Evolutionary conservation across 148 eudicot genomes (phyloP).

Genomic region (Diospyros lotus): DNA sequence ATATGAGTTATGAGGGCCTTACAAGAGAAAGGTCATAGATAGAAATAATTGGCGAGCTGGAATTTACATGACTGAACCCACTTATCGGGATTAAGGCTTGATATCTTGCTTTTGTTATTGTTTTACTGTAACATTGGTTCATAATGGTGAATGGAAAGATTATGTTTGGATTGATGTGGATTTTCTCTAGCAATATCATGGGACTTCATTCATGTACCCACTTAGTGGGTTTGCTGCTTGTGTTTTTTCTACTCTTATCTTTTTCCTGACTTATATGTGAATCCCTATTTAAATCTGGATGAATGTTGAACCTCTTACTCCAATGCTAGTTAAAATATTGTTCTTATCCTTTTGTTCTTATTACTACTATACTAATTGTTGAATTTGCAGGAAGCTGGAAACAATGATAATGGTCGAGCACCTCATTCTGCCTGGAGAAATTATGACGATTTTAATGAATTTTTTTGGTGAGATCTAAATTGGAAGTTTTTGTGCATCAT

Average conservation of each 20-base stretch:
- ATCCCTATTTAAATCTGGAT: neutral
- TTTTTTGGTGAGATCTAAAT: slow-evolving; percentile 65
- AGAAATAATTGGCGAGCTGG: no score
- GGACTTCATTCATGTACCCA: no score
- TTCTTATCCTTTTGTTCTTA: neutral
- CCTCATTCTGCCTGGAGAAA: slow-evolving; percentile 99
- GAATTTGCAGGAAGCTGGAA: slow-evolving; percentile 68
- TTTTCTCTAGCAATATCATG: neutral
- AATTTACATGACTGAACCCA: neutral
- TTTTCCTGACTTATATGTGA: neutral
- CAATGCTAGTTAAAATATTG: neutral
- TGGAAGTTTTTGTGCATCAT: neutral
- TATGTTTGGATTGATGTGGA: neutral
- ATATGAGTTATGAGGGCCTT: no score
- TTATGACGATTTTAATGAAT: slow-evolving; percentile 97
- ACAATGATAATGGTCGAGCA: slow-evolving; percentile 86
- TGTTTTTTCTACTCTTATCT: neutral
- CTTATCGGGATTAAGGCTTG: neutral
- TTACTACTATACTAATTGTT: neutral
- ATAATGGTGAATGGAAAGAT: no score
- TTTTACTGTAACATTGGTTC: neutral
- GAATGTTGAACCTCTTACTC: neutral
- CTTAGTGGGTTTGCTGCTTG: neutral
- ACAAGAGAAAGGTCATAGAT: no score
- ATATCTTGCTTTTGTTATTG: neutral